Base-by-base conservation (phyloP, 805 yeast genomes). In the Starmerella kuoi region DNA sequence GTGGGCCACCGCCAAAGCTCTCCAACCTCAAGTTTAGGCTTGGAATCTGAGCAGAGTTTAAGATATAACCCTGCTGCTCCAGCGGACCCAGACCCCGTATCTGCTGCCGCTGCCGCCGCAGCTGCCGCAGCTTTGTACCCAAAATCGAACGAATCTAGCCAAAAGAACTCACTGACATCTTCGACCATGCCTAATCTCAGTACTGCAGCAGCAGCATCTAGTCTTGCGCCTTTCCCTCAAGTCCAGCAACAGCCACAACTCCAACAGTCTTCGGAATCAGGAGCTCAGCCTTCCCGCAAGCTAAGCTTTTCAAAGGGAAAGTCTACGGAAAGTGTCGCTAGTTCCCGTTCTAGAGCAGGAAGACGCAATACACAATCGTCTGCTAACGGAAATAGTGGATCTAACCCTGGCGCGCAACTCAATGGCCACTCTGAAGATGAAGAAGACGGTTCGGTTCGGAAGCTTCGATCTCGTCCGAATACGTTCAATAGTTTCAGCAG, bases 21-120 rank as follows among this genome's bases (percentile, higher is more conserved):
- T 6, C 38, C 38, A 11, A n/a, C 23, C 6, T 8, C 6, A 17
- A 14, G 6, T 20, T 9, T 19, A 27, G 31, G 44, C 44, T 4
- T n/a, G n/a, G n/a, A n/a, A n/a, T n/a, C n/a, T n/a, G n/a, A n/a
- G n/a, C n/a, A n/a, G n/a, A n/a, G n/a, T n/a, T 25, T 25, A 14
- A 9, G 33, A 8, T 7, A 8, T 15, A 7, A 8, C 18, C 33
- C 33, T n/a, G 33, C 33, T 9, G 19, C 18, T 15, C 8, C 18
- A 15, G 18, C 33, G 18, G 18, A 30, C 33, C 9, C 18, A 8
- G 17, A 25, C 26, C 12, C 11, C 15, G 35, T 8, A 9, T 5
- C 37, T 21, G 21, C 41, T 17, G 41, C 35, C 23, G 42, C 46
- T 5, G 38, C 45, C 8, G 45, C 45, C 8, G 45, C 45, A 7